Evolutionary conservation across 441 rosid genomes (phyloP), one percentile per base, ranked within the genome.

Genomic region (Melastoma candidum): DNA sequence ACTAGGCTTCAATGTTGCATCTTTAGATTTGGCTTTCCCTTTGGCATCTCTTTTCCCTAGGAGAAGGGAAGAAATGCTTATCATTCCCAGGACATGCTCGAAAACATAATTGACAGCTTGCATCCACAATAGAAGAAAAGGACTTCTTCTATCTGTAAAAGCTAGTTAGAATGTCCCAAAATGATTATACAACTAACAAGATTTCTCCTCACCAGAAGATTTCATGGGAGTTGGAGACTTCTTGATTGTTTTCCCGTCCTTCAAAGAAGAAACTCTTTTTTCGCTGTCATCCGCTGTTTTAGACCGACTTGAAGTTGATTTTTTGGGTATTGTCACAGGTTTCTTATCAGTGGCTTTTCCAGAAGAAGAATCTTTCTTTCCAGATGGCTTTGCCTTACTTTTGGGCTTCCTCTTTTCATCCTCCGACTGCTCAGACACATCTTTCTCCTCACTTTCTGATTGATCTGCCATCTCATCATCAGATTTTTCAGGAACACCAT

Each of bases 371-470:
- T 67, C 83, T 62, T 76, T 82, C 66, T 70, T 81, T 41, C 56
- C 63, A 25, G 81, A 59, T 24, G 73, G 48, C 14, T 56, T 50
- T 61, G 68, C 78, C 17, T 77, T 54, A 44, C 69, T 65, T 63
- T 61, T 75, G 67, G 74, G 86, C 71, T 56, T 77, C 70, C 77
- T 88, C 39, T 41, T 52, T 25, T 84, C 85, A 63, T 81, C 93
- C 64, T 83, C 90, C 24, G 95, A 85, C 49, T 36, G 85, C 48
- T 80, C 95, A 43, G 94, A 76, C 62, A 74, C 86, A 72, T 54
- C 68, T 67, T 84, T 77, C 59, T 82, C 95, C 69, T 79, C 90
- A 43, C 81, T 85, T 69, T 76, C 82, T 57, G 92, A 79, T 54
- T 62, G 67, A 49, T 74, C 81, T n/a, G 72, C 68, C 65, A 73